Conservation (phyloP, 345 rosid genomes). For the Syzygium aqueum region DNA sequence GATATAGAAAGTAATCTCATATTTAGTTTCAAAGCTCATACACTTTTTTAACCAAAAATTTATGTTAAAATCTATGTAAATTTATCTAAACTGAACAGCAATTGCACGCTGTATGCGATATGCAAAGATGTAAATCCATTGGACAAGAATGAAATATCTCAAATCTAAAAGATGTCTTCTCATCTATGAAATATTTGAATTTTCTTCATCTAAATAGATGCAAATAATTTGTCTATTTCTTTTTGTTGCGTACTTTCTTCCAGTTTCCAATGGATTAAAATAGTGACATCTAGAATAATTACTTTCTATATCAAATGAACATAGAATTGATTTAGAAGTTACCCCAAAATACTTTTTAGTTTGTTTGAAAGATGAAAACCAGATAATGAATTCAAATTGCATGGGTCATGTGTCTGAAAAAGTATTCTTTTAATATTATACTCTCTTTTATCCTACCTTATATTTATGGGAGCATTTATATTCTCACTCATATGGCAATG, state of each 20-base stretch:
- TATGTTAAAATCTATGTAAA: not conserved
- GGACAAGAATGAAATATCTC: not conserved
- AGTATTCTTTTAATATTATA: not conserved
- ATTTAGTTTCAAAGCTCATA: not conserved
- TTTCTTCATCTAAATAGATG: not conserved
- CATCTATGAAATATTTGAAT: not conserved
- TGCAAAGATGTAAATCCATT: not conserved
- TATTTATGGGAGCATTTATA: not conserved
- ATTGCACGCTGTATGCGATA: not conserved
- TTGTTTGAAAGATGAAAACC: not conserved
- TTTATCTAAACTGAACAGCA: not conserved
- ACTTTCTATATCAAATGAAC: not conserved
- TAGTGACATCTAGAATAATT: not conserved
- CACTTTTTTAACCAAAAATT: not conserved
- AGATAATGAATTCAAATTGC: not conserved
- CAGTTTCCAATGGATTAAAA: not conserved
- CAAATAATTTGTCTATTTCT: not conserved
- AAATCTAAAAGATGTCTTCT: not conserved
- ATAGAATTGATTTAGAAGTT: not conserved
- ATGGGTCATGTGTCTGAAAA: not conserved
- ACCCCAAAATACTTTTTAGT: not conserved
- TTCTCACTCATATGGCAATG: no score
- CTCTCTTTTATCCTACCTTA: not conserved
- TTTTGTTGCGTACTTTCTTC: not conserved
- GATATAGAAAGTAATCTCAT: not conserved